Evolutionary conservation across 257 asterid species (phyloP), one percentile per base, ranked within the genome.

Genomic region (Mentha longifolia): DNA sequence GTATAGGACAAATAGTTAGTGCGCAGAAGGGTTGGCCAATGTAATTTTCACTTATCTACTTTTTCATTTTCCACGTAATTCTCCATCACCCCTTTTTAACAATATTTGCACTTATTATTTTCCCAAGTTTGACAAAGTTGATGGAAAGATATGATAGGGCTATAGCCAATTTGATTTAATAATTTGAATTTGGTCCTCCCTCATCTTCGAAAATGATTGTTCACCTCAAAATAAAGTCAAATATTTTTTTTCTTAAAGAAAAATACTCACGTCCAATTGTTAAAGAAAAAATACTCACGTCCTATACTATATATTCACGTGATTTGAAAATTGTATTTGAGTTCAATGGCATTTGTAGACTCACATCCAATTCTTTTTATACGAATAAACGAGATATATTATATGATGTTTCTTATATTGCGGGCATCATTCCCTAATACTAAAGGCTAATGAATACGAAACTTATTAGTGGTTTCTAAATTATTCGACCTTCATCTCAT

Each of bases 11-110:
- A 67, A 28, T 42, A 56, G 50, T 45, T 46, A 77, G 77, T 77
- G 81, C 68, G 20, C 42, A 60, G 22, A 70, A 39, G 52, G 58
- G 50, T 62, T 25, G 76, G 76, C 80, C 14, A 55, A 71, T 59
- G 74, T 71, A 35, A 25, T 57, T 66, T 77, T 71, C 74, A 65
- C 61, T 59, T 50, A 41, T 42, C 12, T 1, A 8, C 58, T 28
- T 31, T 45, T 76, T 41, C 17, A 2, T 51, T 59, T 59, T 67
- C 56, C 43, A 54, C 72, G 61, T 14, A 15, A 75, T 41, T 68
- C 20, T 61, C 76, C 73, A 70, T 68, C 46, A 6, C n/a, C 16
- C 43, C 31, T 61, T 75, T 43, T 61, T 35, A 14, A 31, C 20
- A 33, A 35, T 41, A 28, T 28, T 28, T 28, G 54, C 58, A 68